phyloP scores from a whole-genome alignment of 345 rosid genomes.

The Eucalyptus marginata region DNA sequence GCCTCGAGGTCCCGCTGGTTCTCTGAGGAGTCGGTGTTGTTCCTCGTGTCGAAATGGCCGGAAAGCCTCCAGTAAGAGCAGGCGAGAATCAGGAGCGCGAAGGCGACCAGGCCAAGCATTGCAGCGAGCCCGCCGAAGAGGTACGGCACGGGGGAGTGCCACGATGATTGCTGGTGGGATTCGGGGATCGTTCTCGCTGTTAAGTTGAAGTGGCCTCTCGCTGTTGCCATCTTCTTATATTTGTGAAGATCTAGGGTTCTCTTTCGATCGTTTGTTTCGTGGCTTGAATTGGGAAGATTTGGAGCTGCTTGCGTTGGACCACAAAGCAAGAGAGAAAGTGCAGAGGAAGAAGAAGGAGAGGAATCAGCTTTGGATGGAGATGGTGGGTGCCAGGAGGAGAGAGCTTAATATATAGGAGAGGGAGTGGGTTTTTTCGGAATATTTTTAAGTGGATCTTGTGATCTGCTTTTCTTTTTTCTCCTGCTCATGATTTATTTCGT shows the following conservation, averaged over 20 bases:
- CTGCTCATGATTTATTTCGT: not conserved
- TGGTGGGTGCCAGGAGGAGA: not conserved
- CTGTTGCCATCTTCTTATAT: constrained; percentile 15
- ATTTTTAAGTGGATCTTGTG: not conserved
- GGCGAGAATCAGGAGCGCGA: constrained; percentile 81
- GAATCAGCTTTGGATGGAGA: not conserved
- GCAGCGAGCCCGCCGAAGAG: constrained; percentile 92
- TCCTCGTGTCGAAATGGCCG: constrained; percentile 41
- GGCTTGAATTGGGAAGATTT: not conserved
- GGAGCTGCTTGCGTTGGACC: not conserved
- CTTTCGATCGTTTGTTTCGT: not conserved
- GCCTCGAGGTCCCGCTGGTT: constrained; percentile 56
- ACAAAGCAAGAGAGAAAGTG: not conserved
- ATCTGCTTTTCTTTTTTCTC: not conserved
- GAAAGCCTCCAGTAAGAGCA: constrained; percentile 93
- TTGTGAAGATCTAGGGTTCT: not conserved
- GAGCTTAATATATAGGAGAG: not conserved
- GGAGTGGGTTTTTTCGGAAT: not conserved
- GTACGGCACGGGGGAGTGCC: constrained; percentile 97
- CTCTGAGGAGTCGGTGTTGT: not conserved
- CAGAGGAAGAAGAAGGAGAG: not conserved
- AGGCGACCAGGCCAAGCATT: constrained; percentile 86
- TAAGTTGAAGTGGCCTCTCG: constrained; percentile 25
- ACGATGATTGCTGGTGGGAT: constrained; percentile 35
- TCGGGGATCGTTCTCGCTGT: constrained; percentile 1